Evolutionary conservation across 257 asterid genomes (phyloP).

Genomic region (Nicotiana tabacum): DNA sequence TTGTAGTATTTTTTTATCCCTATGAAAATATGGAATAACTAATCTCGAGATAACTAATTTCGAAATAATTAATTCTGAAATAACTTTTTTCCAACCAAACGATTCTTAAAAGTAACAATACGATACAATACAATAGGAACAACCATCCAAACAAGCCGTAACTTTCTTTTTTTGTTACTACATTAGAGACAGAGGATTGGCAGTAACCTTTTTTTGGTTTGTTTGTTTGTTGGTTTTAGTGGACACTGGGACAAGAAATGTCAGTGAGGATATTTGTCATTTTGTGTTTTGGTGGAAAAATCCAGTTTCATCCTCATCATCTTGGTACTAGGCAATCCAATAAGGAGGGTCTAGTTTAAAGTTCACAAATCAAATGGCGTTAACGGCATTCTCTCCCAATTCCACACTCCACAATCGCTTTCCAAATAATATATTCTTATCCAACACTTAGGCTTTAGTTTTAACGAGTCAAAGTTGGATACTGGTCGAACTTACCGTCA

Average conservation of each 20-base stretch:
- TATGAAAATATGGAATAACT: too few species aligned
- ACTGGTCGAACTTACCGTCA: too few species aligned
- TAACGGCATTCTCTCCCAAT: too few species aligned
- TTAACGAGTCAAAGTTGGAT: neutral
- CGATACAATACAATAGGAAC: too few species aligned
- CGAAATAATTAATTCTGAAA: too few species aligned
- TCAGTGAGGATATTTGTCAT: neutral
- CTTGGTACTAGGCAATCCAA: neutral
- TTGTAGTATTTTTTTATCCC: too few species aligned
- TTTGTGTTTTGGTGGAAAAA: neutral
- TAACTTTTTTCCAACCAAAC: too few species aligned
- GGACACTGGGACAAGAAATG: neutral
- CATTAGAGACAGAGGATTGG: neutral
- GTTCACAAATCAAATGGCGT: neutral
- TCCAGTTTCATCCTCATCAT: neutral
- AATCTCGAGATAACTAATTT: too few species aligned
- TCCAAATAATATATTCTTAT: slow-evolving; percentile 1
- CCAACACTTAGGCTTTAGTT: neutral
- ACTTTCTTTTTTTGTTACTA: too few species aligned
- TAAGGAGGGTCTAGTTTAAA: neutral
- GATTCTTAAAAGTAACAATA: too few species aligned
- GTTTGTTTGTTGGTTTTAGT: neutral
- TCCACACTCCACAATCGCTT: neutral
- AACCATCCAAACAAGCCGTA: too few species aligned
- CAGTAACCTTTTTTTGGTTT: neutral